These are phyloP conservation scores for Hygrocybe coccinea DNA, from an alignment of 768 basidiomycete genomes.

Conservation along the genomic window DNA sequence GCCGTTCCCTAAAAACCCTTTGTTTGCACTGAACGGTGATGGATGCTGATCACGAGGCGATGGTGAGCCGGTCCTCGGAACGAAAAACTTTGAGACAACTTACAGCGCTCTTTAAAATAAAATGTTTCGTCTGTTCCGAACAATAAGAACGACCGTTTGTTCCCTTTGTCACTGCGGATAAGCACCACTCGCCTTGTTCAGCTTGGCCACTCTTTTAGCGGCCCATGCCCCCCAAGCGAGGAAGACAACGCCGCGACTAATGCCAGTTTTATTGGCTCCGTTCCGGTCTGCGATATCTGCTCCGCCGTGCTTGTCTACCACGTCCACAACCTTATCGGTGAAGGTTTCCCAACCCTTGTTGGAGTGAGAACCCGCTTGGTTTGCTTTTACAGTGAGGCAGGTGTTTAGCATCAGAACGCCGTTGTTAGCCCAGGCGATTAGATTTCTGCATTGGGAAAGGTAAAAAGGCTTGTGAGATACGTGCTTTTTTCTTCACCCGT, in stretches of 20 bases:
- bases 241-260: slow-evolving; percentile 69
- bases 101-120: slow-evolving; percentile 73
- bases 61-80: not conserved
- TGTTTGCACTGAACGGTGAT: slow-evolving; percentile 70
- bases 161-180: not conserved
- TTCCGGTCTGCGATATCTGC: slow-evolving; percentile 50
- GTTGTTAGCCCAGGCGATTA: slow-evolving; percentile 73
- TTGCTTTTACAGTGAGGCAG: slow-evolving; percentile 81
- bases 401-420: slow-evolving; percentile 92
- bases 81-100: slow-evolving; percentile 24
- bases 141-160: not conserved
- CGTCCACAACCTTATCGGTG: slow-evolving; percentile 73
- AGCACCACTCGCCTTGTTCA: slow-evolving; percentile 54
- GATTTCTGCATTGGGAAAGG: slow-evolving; percentile 48
- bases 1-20: slow-evolving; percentile 82
- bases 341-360: slow-evolving; percentile 89
- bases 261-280: slow-evolving; percentile 36
- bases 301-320: slow-evolving; percentile 72
- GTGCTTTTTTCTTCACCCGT: slow-evolving; percentile 1
- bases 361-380: slow-evolving; percentile 73
- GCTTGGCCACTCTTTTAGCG: slow-evolving; percentile 70
- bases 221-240: slow-evolving; percentile 91
- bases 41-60: slow-evolving; percentile 52
- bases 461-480: slow-evolving; percentile 4
- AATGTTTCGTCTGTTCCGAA: slow-evolving; percentile 60